These are phyloP conservation scores for Prorocentrum cordatum DNA, from an alignment of 169 alveolate species.

Conservation along the genomic window DNA sequence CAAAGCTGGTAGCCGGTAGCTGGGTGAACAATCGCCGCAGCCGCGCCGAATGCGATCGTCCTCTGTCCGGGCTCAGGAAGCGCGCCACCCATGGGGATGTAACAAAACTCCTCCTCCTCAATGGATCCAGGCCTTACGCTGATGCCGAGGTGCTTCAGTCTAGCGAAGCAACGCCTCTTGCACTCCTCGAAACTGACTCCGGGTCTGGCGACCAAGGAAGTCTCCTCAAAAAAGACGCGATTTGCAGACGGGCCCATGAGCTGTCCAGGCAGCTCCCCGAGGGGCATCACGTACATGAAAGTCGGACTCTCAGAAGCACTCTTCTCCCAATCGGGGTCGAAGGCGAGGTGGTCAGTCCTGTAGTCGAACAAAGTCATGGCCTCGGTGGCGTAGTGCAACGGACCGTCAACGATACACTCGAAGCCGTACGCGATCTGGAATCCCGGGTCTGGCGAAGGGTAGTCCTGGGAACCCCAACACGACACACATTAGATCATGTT, in stretches of 20 bases:
- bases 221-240: constrained; percentile 42
- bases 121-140: no score
- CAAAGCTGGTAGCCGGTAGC: constrained; percentile 55
- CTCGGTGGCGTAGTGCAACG: constrained; percentile 29
- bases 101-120: constrained; percentile 55
- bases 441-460: constrained; percentile 19
- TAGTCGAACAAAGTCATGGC: constrained; percentile 54
- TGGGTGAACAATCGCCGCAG: constrained; percentile 44
- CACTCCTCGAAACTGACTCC: constrained; percentile 53
- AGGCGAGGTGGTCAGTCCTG: constrained; percentile 26
- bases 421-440: constrained; percentile 55
- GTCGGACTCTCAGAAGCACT: constrained; percentile 34
- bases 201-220: constrained; percentile 54
- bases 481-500: no score
- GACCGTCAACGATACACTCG: constrained; percentile 33
- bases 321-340: constrained; percentile 43
- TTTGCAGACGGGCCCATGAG: no score
- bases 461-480: not conserved
- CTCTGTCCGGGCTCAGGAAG: constrained; percentile 64
- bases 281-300: constrained; percentile 58
- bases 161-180: constrained; percentile 46
- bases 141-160: constrained; percentile 15
- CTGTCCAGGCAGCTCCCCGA: not conserved
- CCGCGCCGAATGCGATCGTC: constrained; percentile 46
- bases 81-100: constrained; percentile 51